Base-by-base conservation (phyloP, 352 stramenopile species). In the Thalassiosira livingstoniorum region DNA sequence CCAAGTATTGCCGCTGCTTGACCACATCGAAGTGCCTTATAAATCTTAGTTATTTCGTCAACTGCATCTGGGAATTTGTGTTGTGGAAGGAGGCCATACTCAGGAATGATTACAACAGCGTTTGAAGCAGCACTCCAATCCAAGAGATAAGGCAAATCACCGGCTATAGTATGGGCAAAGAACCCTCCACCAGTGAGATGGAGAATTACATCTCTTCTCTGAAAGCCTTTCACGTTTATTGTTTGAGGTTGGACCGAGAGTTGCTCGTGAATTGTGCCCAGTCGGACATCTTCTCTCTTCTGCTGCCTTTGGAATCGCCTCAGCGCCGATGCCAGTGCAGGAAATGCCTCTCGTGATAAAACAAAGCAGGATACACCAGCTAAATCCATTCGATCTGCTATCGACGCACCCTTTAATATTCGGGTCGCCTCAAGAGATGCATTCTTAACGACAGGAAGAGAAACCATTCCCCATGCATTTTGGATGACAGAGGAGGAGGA, bases 391-490 rank as follows among this genome's bases (percentile, higher is more conserved):
- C 90, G 65, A 69, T 93, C 90, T 11, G 86, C 87, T 34, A 94
- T 85, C 10, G 82, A 72, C 67, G 87, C 87, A 45, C 90, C 90
- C 74, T 94, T 94, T 0, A 94, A 60, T 58, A 94, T 80, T 39
- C 80, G 69, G 18, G 86, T 90, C 4, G 88, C 88, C 63, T 92
- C 83, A 37, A 92, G 65, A 31, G 88, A 92, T 37, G 91, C 80
- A 51, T 68, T 86, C 62, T 93, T 93, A 0, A 94, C 72, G n/a
- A 78, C 80, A 47, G 86, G 86, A 37, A 92, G 55, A n/a, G 85
- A 92, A 2, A 94, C 87, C 64, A 94, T 89, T 18, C 90, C 90
- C 90, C 90, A 94, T 45, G 90, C 80, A 74, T 91, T 85, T 79
- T 90, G 80, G 32, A 94, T 92, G 29, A 94, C 80, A 54, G 69